These are phyloP conservation scores for Plectosphaerella plurivora DNA, from an alignment of 2,329 filamentous ascomycete species.

Conservation along the genomic window DNA sequence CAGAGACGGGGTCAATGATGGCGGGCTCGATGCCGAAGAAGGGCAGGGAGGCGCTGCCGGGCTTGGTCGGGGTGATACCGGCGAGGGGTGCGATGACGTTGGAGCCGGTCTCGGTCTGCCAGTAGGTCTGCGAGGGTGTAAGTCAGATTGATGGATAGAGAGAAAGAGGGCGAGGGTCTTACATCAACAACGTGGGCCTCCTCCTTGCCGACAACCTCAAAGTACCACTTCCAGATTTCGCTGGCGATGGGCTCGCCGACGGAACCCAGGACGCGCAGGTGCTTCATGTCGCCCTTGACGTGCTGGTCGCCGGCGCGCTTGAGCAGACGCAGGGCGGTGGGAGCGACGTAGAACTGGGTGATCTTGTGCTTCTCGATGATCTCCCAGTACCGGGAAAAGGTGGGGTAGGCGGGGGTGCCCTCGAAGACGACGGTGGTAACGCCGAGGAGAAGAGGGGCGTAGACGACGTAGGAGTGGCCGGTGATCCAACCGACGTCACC, in stretches of 20 bases:
- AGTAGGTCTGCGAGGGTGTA: constrained; percentile 71
- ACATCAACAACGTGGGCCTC: constrained; percentile 92
- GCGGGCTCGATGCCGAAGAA: constrained; percentile 98
- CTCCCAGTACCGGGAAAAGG: constrained; percentile 98
- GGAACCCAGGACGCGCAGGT: constrained; percentile 84
- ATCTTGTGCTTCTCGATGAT: constrained; percentile 93
- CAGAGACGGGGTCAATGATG: constrained; percentile 94
- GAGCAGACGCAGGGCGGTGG: constrained; percentile 84
- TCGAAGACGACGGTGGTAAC: constrained; percentile 96
- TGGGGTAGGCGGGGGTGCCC: constrained; percentile 93
- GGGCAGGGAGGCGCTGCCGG: constrained; percentile 88
- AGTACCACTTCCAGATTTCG: constrained; percentile 99
- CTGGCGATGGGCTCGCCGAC: constrained; percentile 97
- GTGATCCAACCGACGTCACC: constrained; percentile 99
- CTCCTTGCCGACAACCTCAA: constrained; percentile 88
- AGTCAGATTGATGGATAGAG: background rate
- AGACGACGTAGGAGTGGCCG: constrained; percentile 96
- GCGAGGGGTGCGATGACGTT: constrained; percentile 92
- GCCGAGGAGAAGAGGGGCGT: constrained; percentile 88
- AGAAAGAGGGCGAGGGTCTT: constrained; percentile 41
- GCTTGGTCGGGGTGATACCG: constrained; percentile 93
- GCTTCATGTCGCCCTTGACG: constrained; percentile 84
- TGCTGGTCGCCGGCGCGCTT: constrained; percentile 95
- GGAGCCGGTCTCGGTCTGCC: constrained; percentile 98
- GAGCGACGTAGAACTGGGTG: constrained; percentile 97